Percentiles rank a stretch among this genome's conserved stretches.
These are phyloP conservation scores for Xylaria sp. DNA, from an alignment of 2,329 filamentous ascomycete genomes.

Conservation along the genomic window DNA sequence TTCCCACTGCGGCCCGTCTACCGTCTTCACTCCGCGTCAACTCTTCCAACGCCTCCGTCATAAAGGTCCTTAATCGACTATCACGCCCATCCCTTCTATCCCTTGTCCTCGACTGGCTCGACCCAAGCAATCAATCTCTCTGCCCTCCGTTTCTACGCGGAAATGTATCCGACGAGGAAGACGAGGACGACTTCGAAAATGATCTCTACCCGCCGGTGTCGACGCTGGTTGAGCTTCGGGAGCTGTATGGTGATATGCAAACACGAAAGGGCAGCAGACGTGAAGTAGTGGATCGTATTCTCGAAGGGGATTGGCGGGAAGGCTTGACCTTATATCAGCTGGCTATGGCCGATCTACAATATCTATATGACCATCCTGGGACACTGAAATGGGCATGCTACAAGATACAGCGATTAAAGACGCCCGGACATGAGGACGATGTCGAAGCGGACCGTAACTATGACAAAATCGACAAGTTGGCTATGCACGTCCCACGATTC, in stretches of 20 bases:
- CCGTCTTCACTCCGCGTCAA: slow-evolving; percentile 73
- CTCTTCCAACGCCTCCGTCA: slow-evolving; percentile 66
- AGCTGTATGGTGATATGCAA: slow-evolving; percentile 67
- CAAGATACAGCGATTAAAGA: slow-evolving; percentile 60
- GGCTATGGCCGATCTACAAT: slow-evolving; percentile 71
- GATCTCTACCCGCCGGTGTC: slow-evolving; percentile 72
- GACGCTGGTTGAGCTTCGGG: slow-evolving; percentile 69
- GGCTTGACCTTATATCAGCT: slow-evolving; percentile 70
- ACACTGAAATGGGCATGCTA: slow-evolving; percentile 70
- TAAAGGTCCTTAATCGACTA: slow-evolving; percentile 71
- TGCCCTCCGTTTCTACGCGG: slow-evolving; percentile 64
- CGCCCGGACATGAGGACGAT: slow-evolving; percentile 48
- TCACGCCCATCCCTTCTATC: slow-evolving; percentile 74
- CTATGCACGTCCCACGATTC: slow-evolving; percentile 69
- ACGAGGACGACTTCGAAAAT: slow-evolving; percentile 62
- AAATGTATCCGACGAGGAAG: slow-evolving; percentile 50
- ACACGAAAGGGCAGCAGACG: slow-evolving; percentile 64
- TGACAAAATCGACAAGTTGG: slow-evolving; percentile 51
- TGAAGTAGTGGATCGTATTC: slow-evolving; percentile 67
- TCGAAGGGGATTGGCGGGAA: slow-evolving; percentile 72
- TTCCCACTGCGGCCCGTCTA: slow-evolving; percentile 74
- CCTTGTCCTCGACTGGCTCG: slow-evolving; percentile 78
- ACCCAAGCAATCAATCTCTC: slow-evolving; percentile 64
- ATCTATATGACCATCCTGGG: slow-evolving; percentile 68
- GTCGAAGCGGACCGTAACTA: slow-evolving; percentile 31